Evolutionary conservation across 495 filamentous ascomycete species (phyloP).

Genomic region (Tuber microsphaerosporum): DNA sequence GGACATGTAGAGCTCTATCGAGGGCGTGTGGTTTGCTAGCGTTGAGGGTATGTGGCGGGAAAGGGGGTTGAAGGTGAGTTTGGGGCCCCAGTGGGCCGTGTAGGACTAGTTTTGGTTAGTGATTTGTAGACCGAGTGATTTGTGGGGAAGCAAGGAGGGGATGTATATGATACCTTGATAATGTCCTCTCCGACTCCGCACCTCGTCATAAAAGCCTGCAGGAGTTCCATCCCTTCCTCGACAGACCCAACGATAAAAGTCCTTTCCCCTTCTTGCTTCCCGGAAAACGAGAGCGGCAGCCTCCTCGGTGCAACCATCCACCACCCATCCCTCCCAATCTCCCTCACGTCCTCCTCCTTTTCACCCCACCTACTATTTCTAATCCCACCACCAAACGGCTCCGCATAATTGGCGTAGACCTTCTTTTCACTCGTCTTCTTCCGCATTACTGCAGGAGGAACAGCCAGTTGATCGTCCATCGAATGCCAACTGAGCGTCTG

Average conservation of each 20-base stretch:
- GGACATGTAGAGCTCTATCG: not conserved
- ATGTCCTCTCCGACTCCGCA: slow-evolving; percentile 17
- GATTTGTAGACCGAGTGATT: not conserved
- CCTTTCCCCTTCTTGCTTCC: slow-evolving; percentile 11
- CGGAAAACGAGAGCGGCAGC: slow-evolving; percentile 24
- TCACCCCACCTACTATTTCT: not conserved
- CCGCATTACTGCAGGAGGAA: not conserved
- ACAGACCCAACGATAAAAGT: slow-evolving; percentile 25
- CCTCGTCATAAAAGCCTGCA: slow-evolving; percentile 22
- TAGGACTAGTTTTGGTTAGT: slow-evolving; percentile 16
- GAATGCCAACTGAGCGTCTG: slow-evolving; percentile 13
- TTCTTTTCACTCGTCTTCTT: slow-evolving; percentile 28
- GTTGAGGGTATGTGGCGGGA: not conserved
- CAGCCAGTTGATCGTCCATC: not conserved
- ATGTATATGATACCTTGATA: slow-evolving; percentile 9
- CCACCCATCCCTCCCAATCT: slow-evolving; percentile 13
- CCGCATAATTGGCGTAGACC: slow-evolving; percentile 21
- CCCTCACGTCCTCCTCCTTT: not conserved
- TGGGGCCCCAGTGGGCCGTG: slow-evolving; percentile 19
- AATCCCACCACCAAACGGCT: not conserved
- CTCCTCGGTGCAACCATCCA: slow-evolving; percentile 24
- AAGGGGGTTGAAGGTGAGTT: slow-evolving; percentile 7
- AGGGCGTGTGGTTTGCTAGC: not conserved
- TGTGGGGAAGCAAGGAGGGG: not conserved
- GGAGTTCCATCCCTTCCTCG: slow-evolving; percentile 6